Evolutionary conservation across 129 eudicot genomes (phyloP), one percentile per base, ranked within the genome.

Genomic region (Flaveria ramosissima): DNA sequence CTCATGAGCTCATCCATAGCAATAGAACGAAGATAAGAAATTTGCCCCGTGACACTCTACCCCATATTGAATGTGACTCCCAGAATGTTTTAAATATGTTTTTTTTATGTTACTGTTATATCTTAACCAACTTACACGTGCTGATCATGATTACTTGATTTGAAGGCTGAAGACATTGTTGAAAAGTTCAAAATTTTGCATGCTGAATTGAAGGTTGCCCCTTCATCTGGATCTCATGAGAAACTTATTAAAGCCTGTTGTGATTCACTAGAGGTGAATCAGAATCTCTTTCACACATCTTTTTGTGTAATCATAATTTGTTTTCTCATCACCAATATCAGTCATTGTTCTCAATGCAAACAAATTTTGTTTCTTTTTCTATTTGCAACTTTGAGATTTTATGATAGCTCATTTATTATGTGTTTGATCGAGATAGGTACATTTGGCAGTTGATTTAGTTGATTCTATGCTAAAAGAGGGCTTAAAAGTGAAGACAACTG

Each of bases 181-280:
- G n/a, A 50, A 20, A 87, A 81, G 65, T 83, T 87, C 81, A 85
- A 86, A 61, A 62, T 64, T 43, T 76, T 91, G 87, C 96, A 89
- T 59, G 70, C 81, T 71, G 88, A 86, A 68, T 77, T 94, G 77
- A 86, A 87, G 85, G 80, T 91, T 81, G 36, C 67, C 68, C 86
- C 97, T 80, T 78, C 91, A 52, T 81, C 90, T 39, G 74, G 48
- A 32, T 83, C 85, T 32, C 89, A 87, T 78, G 93, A 84, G 87
- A 94, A 84, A 81, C 93, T 94, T 59, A 86, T 94, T 79, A 80
- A 53, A 80, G 61, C 78, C 64, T 89, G 85, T 72, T 87, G 87
- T 69, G 85, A 82, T 39, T 82, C 87, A 48, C 84, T 67, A 55
- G 89, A 94, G 97, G 98, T 90, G 30, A 80, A 73, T 72, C 50